phyloP scores from a whole-genome alignment of 2,329 filamentous ascomycete genomes.

The Metarhizium guizhouense region DNA sequence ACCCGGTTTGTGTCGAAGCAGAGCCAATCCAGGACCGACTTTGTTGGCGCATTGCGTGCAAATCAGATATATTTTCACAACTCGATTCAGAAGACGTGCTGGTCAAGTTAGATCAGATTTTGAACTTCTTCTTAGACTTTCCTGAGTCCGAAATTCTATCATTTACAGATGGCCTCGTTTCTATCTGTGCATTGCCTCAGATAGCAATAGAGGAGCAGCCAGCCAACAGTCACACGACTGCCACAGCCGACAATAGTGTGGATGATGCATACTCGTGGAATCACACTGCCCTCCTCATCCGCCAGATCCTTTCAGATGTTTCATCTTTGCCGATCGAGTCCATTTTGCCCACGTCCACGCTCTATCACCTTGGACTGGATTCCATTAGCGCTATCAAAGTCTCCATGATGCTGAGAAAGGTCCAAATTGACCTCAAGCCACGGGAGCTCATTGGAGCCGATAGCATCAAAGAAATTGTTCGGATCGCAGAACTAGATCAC shows the following conservation, averaged over 20 bases:
- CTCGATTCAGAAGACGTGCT: slow-evolving; percentile 43
- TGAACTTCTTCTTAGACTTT: slow-evolving; percentile 45
- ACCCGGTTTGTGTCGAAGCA: slow-evolving; percentile 74
- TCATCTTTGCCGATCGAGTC: slow-evolving; percentile 49
- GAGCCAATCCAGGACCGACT: slow-evolving; percentile 50
- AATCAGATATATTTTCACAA: slow-evolving; percentile 42
- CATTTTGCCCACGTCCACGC: slow-evolving; percentile 52
- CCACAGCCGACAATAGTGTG: background rate
- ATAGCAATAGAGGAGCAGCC: background rate
- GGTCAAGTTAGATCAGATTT: slow-evolving; percentile 46
- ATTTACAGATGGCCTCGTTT: slow-evolving; percentile 42
- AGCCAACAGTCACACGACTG: background rate
- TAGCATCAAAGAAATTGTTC: slow-evolving; percentile 57
- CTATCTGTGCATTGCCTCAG: slow-evolving; percentile 54
- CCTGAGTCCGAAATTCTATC: slow-evolving; percentile 43
- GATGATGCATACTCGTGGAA: slow-evolving; percentile 21
- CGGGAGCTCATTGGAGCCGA: slow-evolving; percentile 60
- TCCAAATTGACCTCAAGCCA: slow-evolving; percentile 54
- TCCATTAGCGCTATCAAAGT: slow-evolving; percentile 89
- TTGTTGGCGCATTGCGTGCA: slow-evolving; percentile 65
- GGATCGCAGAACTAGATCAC: slow-evolving; percentile 6
- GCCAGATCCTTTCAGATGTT: slow-evolving; percentile 43
- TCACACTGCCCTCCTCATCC: slow-evolving; percentile 26
- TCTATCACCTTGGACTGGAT: slow-evolving; percentile 82
- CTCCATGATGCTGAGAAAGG: slow-evolving; percentile 57